phyloP scores from a whole-genome alignment of 116 monocot genomes.

The Cymodocea nodosa region DNA sequence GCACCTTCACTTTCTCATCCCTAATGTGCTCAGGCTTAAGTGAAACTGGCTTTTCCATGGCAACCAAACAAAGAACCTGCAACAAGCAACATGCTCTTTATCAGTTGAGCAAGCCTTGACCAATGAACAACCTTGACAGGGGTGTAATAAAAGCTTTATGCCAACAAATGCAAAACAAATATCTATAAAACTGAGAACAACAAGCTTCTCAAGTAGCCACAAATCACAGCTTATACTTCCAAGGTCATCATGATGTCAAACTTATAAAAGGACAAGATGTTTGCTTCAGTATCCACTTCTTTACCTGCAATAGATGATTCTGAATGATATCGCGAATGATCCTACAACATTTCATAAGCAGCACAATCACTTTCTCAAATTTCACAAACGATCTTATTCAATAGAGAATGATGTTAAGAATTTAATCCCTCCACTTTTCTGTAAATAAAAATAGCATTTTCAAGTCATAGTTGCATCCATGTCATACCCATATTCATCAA shows the following conservation, averaged over 20 bases:
- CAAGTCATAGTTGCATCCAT: not conserved
- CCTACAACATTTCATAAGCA: conserved; percentile 30
- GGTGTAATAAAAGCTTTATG: not conserved
- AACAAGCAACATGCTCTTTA: not conserved
- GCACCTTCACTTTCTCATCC: conserved; percentile 99
- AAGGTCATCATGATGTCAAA: too few relatives aligned
- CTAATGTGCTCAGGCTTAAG: conserved; percentile 91
- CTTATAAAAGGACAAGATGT: too few relatives aligned
- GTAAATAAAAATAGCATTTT: not conserved
- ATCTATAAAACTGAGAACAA: not conserved
- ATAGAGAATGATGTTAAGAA: too few relatives aligned
- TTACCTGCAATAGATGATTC: conserved; percentile 92
- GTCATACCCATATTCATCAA: conserved; percentile 95
- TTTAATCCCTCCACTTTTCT: too few relatives aligned
- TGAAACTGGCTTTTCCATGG: conserved; percentile 97
- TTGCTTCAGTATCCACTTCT: too few relatives aligned
- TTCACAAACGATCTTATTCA: too few relatives aligned
- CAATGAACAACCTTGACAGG: not conserved
- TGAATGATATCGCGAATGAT: conserved; percentile 99
- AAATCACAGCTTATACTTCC: not conserved
- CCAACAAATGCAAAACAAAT: not conserved
- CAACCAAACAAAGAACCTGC: conserved; percentile 94
- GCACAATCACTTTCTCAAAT: too few relatives aligned
- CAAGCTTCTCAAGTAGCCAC: not conserved
- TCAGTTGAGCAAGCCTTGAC: not conserved